Base-by-base conservation (phyloP, 1,284 basidiomycete genomes). In the Pyrrhoderma noxium region DNA sequence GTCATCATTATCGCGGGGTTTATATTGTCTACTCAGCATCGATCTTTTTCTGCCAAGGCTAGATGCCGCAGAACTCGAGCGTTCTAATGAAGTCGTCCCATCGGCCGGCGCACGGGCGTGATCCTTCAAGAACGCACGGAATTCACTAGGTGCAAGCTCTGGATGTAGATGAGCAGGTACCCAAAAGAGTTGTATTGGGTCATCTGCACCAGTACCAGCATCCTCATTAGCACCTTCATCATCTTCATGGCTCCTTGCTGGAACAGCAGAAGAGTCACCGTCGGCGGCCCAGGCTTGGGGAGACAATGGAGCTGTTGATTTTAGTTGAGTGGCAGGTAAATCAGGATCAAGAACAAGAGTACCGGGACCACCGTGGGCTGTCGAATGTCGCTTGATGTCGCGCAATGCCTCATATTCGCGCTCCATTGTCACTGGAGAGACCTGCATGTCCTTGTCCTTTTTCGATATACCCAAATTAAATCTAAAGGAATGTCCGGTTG, bases 71-170 rank as follows among this genome's bases (percentile, higher is more conserved):
- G 67, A 67, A 50, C 63, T 64, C 47, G 72, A 66, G 43, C 68
- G 64, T 9, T 65, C 72, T 11, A 70, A 64, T 7, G 38, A 16
- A 18, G 21, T 18, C 8, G 16, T 7, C 60, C 64, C 52, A 61
- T 85, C 81, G 25, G 72, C 40, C 66, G 75, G 74, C 8, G 44
- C 47, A 64, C 81, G 70, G 52, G 94, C 83, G 70, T 98, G 95
- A 60, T 96, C 89, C 66, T 94, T 90, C 59, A 99, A 80, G 64
- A 98, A 97, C 23, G 85, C 85, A 54, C 92, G 84, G 68, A 99
- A 99, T 68, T 98, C 93, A 47, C 85, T 84, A 8, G 96, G 96
- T 1, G 94, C 95, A 63, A 99, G 89, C 71, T 99, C 95, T 18
- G 95, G 96, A 65, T 99, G 95, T 19, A 97, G 74, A 51, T 88